A percentile compares a stretch with the other conserved stretches of the same genome.
Evolutionary conservation across 2,329 filamentous ascomycete genomes (phyloP).

Genomic region (Lasiodiplodia gonubiensis): DNA sequence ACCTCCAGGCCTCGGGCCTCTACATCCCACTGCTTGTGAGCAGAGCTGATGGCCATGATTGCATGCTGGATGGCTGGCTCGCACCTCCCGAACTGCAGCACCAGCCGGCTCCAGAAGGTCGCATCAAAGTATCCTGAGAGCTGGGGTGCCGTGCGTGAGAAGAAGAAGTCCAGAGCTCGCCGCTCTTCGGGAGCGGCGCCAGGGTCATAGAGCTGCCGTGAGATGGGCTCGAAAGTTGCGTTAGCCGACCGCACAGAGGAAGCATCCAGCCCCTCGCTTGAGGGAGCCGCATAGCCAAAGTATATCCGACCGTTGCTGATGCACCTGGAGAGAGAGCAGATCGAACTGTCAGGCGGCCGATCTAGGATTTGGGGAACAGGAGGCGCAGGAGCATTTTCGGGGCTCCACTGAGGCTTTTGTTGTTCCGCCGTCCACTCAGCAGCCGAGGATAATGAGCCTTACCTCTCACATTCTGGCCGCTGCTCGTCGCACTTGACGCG

Average conservation of each 20-base stretch:
- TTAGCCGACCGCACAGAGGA: neutral
- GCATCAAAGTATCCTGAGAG: constrained; percentile 43
- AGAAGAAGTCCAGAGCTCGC: constrained; percentile 49
- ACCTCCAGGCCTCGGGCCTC: constrained; percentile 32
- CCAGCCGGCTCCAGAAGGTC: constrained; percentile 48
- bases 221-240: constrained; percentile 22
- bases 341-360: neutral
- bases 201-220: constrained; percentile 7
- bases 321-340: constrained; percentile 29
- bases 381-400: neutral
- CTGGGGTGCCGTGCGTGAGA: constrained; percentile 43
- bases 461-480: constrained; percentile 48
- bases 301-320: constrained; percentile 40
- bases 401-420: neutral
- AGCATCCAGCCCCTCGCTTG: neutral
- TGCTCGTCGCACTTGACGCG: constrained; percentile 47
- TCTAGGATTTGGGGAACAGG: neutral
- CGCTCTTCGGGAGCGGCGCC: constrained; percentile 31
- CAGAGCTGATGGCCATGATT: constrained; percentile 48
- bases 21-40: constrained; percentile 38
- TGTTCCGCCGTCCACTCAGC: neutral
- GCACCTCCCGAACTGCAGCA: constrained; percentile 47
- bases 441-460: neutral
- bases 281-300: constrained; percentile 35
- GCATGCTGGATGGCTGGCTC: constrained; percentile 53